Evolutionary conservation across 148 eudicot species (phyloP), one percentile per base, ranked within the genome.

Genomic region (Agrostemma githago): DNA sequence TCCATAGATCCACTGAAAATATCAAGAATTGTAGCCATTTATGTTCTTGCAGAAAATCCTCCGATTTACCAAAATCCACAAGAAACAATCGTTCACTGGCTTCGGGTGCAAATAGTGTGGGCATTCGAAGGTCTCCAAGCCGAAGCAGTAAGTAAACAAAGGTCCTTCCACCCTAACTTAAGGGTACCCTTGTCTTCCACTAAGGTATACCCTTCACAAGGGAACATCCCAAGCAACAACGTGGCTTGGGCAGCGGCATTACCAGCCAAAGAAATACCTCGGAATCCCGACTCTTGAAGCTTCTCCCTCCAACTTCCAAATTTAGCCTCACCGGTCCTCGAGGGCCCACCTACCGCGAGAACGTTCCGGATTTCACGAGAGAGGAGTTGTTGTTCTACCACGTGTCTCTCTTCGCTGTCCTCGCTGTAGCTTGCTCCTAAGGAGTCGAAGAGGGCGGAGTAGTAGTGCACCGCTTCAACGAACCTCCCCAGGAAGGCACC

Each of bases 401-500:
- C 88, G 21, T 95, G 96, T 69, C 99, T 76, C 77, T 90, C 97
- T 77, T 92, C 97, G 41, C 97, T 95, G 69, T 95, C 99, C 51
- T 92, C 99, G 38, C 89, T 93, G 9, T 89, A 92, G 84, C 97
- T 89, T 14, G 97, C 97, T 3, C 99, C 97, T 3, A 95, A 71
- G 12, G 99, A 92, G 80, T 95, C 99, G 11, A 95, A 95, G 73
- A 95, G 76, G 57, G 99, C 97, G 6, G 99, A 95, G 83, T 92
- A 95, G 86, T 95, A 95, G 83, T 95, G 99, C 72, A 95, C 90
- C 5, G 99, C 99, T 82, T 95, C 99, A 57, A 95, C 99, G 10
- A 95, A 95, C 40, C 99, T 73, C 7, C 91, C 96, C 75, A 95
- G 77, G 86, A 95, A 95, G 0, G 96, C 84, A 1, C 93, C 96